phyloP scores from a whole-genome alignment of 768 basidiomycete genomes.

The Russula sp. region DNA sequence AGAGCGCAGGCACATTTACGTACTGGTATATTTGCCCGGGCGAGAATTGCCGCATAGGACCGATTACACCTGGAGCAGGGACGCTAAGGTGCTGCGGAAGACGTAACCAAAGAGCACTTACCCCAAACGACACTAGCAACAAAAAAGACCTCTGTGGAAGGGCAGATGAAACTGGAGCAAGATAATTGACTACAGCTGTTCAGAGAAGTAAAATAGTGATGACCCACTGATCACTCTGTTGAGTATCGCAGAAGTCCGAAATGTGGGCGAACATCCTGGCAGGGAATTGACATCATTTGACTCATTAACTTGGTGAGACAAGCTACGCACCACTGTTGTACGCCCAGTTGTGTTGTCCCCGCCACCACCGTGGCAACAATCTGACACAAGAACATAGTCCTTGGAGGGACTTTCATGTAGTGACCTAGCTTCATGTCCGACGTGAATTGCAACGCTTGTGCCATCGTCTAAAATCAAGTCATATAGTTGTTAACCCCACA shows the following conservation, averaged over 20 bases:
- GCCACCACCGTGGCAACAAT: constrained; percentile 56
- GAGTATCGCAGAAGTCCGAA: constrained; percentile 51
- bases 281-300: background rate
- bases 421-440: constrained; percentile 78
- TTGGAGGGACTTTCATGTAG: constrained; percentile 60
- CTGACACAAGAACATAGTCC: constrained; percentile 41
- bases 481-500: background rate
- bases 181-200: background rate
- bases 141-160: constrained; percentile 28
- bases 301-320: no score
- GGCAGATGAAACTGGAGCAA: constrained; percentile 25
- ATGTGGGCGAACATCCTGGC: constrained; percentile 62
- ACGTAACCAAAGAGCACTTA: constrained; percentile 1
- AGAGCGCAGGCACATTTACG: constrained; percentile 29
- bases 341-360: constrained; percentile 63
- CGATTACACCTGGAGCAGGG: constrained; percentile 52
- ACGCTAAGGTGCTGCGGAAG: background rate
- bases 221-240: constrained; percentile 45
- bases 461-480: constrained; percentile 29
- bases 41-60: constrained; percentile 57
- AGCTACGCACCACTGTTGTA: constrained; percentile 47
- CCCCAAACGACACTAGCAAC: constrained; percentile 32
- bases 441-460: constrained; percentile 62
- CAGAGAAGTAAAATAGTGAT: background rate
- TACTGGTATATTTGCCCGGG: constrained; percentile 58